phyloP scores from a whole-genome alignment of 2,329 filamentous ascomycete genomes.

The Pseudocercospora pini-densiflorae region DNA sequence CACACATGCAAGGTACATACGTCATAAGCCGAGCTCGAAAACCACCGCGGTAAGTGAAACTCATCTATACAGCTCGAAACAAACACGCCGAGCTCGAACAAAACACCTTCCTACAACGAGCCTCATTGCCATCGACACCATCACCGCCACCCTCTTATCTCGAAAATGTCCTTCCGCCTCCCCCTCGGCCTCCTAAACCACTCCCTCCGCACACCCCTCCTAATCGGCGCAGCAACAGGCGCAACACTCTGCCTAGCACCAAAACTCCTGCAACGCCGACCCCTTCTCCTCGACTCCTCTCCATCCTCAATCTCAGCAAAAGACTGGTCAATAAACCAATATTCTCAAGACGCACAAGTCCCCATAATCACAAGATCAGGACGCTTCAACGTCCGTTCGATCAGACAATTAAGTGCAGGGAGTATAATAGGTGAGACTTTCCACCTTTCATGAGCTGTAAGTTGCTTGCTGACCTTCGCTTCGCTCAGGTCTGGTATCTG shows the following conservation, averaged over 20 bases:
- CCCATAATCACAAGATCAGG: conserved; percentile 45
- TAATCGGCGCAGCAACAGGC: conserved; percentile 35
- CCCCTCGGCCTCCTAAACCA: conserved; percentile 45
- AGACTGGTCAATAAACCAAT: conserved; percentile 45
- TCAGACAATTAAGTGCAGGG: conserved; percentile 52
- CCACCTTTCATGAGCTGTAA: not conserved
- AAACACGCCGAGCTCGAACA: no score
- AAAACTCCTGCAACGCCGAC: conserved; percentile 35
- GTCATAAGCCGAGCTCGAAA: not conserved
- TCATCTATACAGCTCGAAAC: no score
- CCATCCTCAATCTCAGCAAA: conserved; percentile 37
- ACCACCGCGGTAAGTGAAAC: not conserved
- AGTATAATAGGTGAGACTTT: conserved; percentile 48
- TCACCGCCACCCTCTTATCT: no score
- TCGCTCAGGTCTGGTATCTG: conserved; percentile 62
- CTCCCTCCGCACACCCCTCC: conserved; percentile 40
- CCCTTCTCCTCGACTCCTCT: conserved; percentile 44
- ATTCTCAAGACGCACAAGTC: conserved; percentile 41
- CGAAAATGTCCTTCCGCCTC: conserved; percentile 31
- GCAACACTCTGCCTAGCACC: conserved; percentile 31
- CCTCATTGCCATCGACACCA: not conserved
- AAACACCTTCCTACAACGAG: not conserved
- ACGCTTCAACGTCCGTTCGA: conserved; percentile 45
- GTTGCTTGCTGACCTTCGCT: not conserved
- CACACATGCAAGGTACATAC: not conserved